These are phyloP conservation scores for Pharnaceum exiguum DNA, from an alignment of 148 eudicot genomes.

Conservation along the genomic window DNA sequence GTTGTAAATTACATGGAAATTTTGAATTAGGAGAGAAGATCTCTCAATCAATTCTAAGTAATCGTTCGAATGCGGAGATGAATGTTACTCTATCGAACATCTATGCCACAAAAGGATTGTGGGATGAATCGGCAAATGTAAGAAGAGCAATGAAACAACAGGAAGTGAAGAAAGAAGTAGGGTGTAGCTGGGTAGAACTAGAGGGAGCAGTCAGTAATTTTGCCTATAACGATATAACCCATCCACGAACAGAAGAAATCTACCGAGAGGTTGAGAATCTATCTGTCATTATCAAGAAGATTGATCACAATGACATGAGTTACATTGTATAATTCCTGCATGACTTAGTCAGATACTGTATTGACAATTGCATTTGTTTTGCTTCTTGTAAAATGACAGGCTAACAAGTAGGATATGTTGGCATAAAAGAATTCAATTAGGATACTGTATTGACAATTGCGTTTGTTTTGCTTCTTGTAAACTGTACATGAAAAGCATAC, in stretches of 20 bases:
- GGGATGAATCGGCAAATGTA: slow-evolving; percentile 37
- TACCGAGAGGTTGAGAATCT: slow-evolving; percentile 35
- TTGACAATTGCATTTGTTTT: too few relatives aligned
- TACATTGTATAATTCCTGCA: not conserved
- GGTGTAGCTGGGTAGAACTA: slow-evolving; percentile 48
- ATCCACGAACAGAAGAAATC: slow-evolving; percentile 34
- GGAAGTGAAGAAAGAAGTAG: slow-evolving; percentile 39
- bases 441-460: too few relatives aligned
- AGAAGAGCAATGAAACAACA: slow-evolving; percentile 24
- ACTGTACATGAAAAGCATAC: not conserved
- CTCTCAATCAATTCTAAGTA: slow-evolving; percentile 23
- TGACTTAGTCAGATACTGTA: not conserved
- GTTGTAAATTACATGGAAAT: slow-evolving; percentile 42
- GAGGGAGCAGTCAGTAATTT: slow-evolving; percentile 34
- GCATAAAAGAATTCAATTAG: too few relatives aligned
- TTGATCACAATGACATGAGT: slow-evolving; percentile 19
- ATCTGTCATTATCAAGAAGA: slow-evolving; percentile 27
- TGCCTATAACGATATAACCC: slow-evolving; percentile 38
- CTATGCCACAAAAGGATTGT: slow-evolving; percentile 42
- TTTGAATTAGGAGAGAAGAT: slow-evolving; percentile 35
- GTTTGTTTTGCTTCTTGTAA: not conserved
- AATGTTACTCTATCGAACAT: slow-evolving; percentile 39
- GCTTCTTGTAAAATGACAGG: not conserved
- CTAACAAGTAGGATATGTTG: not conserved
- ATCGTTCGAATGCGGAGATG: slow-evolving; percentile 32